Conservation (phyloP, 2,329 filamentous ascomycete genomes). For the Chaetomium sp. region DNA sequence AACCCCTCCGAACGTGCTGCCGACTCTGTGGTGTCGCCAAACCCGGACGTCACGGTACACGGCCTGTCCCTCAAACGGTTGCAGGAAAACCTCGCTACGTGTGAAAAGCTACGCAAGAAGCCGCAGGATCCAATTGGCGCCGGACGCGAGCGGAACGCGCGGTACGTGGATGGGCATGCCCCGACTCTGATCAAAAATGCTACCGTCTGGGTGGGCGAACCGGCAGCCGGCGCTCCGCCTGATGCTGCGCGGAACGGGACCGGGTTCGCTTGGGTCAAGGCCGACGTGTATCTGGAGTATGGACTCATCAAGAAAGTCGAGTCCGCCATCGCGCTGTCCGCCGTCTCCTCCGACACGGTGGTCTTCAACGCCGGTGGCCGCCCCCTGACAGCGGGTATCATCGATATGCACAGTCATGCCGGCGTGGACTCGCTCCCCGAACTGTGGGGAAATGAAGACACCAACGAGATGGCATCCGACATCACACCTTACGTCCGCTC, state of each 20-base stretch:
- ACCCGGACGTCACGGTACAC: slow-evolving; percentile 35
- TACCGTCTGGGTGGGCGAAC: slow-evolving; percentile 67
- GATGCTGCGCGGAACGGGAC: slow-evolving; percentile 60
- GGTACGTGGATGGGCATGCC: slow-evolving; percentile 60
- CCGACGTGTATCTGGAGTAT: slow-evolving; percentile 63
- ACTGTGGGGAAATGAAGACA: slow-evolving; percentile 58
- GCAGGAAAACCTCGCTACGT: slow-evolving; percentile 56
- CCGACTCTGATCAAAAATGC: slow-evolving; percentile 68
- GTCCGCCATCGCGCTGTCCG: slow-evolving; percentile 45
- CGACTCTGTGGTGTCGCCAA: slow-evolving; percentile 7
- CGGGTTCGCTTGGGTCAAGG: slow-evolving; percentile 60
- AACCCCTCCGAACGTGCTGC: neutral
- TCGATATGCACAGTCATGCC: slow-evolving; percentile 72
- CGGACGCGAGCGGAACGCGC: slow-evolving; percentile 61
- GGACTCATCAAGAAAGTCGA: slow-evolving; percentile 62
- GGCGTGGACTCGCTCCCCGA: slow-evolving; percentile 61
- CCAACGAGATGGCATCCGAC: slow-evolving; percentile 64
- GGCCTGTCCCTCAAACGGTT: slow-evolving; percentile 57
- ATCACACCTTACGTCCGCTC: slow-evolving; percentile 69
- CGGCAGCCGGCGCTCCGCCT: slow-evolving; percentile 52
- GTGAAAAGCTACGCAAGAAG: slow-evolving; percentile 56
- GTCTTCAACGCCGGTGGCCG: slow-evolving; percentile 62
- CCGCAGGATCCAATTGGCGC: slow-evolving; percentile 58
- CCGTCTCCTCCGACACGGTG: slow-evolving; percentile 51
- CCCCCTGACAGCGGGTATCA: slow-evolving; percentile 65